phyloP scores from a whole-genome alignment of 306 rosid species.

The Cucurbita pepo region DNA sequence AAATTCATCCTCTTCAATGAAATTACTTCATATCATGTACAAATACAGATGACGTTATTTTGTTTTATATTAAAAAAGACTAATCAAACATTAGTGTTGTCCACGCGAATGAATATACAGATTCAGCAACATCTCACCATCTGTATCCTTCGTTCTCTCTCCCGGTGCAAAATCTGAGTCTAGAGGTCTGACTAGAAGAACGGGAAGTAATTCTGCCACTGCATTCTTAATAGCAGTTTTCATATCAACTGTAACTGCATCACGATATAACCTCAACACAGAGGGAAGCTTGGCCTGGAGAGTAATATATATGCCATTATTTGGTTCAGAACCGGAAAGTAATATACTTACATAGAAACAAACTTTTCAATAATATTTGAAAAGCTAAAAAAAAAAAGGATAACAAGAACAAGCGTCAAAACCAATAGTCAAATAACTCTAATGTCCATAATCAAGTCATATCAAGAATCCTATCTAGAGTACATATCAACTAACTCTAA shows the following conservation, averaged over 20 bases:
- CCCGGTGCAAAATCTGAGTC: conserved; percentile 69
- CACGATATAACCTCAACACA: conserved; percentile 83
- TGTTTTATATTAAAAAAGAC: not conserved
- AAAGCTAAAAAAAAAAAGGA: not conserved
- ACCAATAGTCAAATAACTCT: not conserved
- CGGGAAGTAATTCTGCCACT: conserved; percentile 87
- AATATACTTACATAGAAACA: not conserved
- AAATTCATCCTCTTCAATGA: not conserved
- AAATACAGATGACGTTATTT: not conserved
- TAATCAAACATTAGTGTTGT: not conserved
- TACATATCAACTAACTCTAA: not conserved
- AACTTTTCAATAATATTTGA: not conserved
- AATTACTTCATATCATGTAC: not conserved
- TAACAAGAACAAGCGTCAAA: not conserved
- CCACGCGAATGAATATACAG: conserved; percentile 3
- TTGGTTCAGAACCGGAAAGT: not conserved
- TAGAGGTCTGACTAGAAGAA: conserved; percentile 57
- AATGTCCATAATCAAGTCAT: not conserved
- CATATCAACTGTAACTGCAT: conserved; percentile 89
- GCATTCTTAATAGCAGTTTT: conserved; percentile 85
- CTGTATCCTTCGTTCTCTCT: conserved; percentile 64
- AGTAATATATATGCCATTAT: not conserved
- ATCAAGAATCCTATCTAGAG: not conserved
- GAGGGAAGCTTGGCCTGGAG: conserved; percentile 93
- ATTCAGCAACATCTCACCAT: conserved; percentile 44